A percentile compares a stretch with the other conserved stretches of the same genome.
Evolutionary conservation across 148 eudicot species (phyloP).

Genomic region (Polygonum maritimum): DNA sequence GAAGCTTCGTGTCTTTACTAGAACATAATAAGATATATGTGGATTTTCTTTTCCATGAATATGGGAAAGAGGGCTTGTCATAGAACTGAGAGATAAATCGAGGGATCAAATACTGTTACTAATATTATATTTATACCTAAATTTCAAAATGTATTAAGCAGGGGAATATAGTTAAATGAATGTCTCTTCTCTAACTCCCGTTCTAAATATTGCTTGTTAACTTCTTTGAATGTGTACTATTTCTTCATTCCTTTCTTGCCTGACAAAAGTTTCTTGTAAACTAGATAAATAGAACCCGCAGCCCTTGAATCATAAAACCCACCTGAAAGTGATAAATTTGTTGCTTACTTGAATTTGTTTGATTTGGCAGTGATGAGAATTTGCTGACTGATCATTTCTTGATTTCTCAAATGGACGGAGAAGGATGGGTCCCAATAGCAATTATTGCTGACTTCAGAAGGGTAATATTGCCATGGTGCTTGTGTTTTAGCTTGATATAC

Average conservation of each 20-base stretch:
- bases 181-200: neutral
- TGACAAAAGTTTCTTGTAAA: neutral
- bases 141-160: neutral
- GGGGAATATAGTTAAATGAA: neutral
- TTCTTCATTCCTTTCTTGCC: neutral
- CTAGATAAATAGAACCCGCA: neutral
- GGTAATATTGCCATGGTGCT: slow-evolving; percentile 31
- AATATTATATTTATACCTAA: neutral
- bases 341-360: slow-evolving; percentile 3
- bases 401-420: slow-evolving; percentile 69
- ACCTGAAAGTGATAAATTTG: neutral
- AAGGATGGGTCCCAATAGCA: slow-evolving; percentile 89
- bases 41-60: neutral
- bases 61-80: neutral
- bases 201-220: neutral
- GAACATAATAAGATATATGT: neutral
- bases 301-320: neutral
- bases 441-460: slow-evolving; percentile 78
- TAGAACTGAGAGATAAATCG: neutral
- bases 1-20: neutral
- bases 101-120: neutral
- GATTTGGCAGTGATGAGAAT: slow-evolving; percentile 81
- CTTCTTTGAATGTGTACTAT: neutral
- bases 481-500: slow-evolving; percentile 7
- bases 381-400: slow-evolving; percentile 64